Base-by-base conservation (phyloP, 495 filamentous ascomycete genomes). In the Penicillium maclennaniae region DNA sequence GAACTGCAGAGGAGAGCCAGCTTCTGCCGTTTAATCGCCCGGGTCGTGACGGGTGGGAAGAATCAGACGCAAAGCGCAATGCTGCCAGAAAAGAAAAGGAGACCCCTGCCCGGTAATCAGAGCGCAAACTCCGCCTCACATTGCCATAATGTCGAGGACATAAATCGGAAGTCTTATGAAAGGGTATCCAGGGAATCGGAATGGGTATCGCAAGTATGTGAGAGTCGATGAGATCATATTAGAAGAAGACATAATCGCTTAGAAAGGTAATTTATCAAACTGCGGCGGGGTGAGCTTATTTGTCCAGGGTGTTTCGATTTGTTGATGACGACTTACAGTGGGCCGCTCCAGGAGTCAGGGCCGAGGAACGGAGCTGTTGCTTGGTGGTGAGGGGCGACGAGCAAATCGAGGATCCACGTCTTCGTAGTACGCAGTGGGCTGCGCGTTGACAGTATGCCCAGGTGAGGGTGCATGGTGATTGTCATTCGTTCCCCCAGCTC, bases 381-480 rank as follows among this genome's bases (percentile, higher is more conserved):
- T 61, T 36, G 55, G 60, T 5, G 62, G 54, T 26, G 68, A 67
- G 43, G 66, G 68, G 50, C 69, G 65, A 53, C 77, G 78, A 43
- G 74, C 87, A 66, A 97, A 98, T 38, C 86, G 86, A 20, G 93
- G 93, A 51, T 95, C 91, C 17, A 93, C 86, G 66, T 97, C 93
- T 79, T 98, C 93, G 65, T 92, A 96, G 70, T 97, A 97, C 51
- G 80, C 69, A 41, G 51, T 46, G 20, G 44, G 38, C 12, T 77
- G 76, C 9, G 20, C 36, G 23, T 16, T 39, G 43, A 31, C 47
- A 3, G 42, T 16, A 27, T 53, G 62, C 1, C 48, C 45, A 1
- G 60, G 42, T 6, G 58, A 51, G 17, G 47, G 20, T 9, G 51
- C 54, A 43, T 56, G 63, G 55, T 42, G 47, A 7, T 19, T 9